Evolutionary conservation across 2,329 filamentous ascomycete genomes (phyloP).

Genomic region (Paecilomyces sp.): DNA sequence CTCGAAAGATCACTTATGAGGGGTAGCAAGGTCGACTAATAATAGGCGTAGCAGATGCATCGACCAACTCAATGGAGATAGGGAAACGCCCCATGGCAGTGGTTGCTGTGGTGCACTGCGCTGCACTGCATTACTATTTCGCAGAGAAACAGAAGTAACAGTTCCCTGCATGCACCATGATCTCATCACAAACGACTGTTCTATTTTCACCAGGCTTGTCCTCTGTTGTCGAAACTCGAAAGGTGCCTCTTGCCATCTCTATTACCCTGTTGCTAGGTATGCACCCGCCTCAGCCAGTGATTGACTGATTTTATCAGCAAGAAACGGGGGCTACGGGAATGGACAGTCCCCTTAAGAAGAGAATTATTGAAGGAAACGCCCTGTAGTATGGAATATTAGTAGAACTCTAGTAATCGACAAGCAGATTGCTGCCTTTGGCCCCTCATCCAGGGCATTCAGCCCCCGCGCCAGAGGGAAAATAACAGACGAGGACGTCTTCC

Average conservation of each 20-base stretch:
- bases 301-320: background rate
- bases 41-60: background rate
- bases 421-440: background rate
- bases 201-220: background rate
- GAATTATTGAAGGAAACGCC: background rate
- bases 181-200: background rate
- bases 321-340: background rate
- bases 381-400: background rate
- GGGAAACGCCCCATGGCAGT: background rate
- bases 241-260: background rate
- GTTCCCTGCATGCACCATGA: background rate
- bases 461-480: background rate
- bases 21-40: background rate
- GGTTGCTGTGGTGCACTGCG: background rate
- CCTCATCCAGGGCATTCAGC: background rate
- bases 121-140: no score
- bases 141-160: background rate
- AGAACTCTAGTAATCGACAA: background rate
- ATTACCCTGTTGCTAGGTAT: background rate
- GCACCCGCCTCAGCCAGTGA: background rate
- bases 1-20: background rate
- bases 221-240: background rate
- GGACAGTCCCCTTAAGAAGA: background rate
- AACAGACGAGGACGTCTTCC: background rate
- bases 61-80: background rate